Base-by-base conservation (phyloP, 306 rosid species). In the Urtica urens region DNA sequence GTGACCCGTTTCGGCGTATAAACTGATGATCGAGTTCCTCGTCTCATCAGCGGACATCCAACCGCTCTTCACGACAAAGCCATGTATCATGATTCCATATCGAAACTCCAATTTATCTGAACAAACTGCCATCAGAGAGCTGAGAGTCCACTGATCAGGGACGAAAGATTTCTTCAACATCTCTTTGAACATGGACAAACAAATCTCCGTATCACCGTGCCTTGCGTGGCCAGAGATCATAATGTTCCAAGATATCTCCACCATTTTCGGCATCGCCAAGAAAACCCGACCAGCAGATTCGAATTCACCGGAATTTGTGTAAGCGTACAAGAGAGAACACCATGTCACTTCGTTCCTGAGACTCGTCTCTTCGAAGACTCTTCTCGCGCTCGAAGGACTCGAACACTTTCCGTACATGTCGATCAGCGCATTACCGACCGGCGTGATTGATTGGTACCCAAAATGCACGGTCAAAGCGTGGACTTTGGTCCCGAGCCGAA, bases 371-470 rank as follows among this genome's bases (percentile, higher is more conserved):
- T 76, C 64, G 69, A 78, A 81, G 53, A 74, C 88, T 67, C 63
- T 72, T 16, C 60, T 59, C n/a, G 88, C 87, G 62, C 68, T 55
- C 27, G 23, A 60, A 41, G 88, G 75, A 40, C 27, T 38, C 59
- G 55, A 47, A 67, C 88, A 86, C 68, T 86, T 86, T 7, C 88
- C 95, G 37, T 81, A 86, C 93, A 81, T 74, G 58, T 86, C 83
- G 31, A 81, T 33, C 1, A 86, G 74, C 5, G 86, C 72, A 41
- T 81, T 86, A 31, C 64, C 23, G 1, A 86, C 76, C 0, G 86
- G 86, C 63, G 76, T 71, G 55, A 46, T 73, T 38, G 66, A 59
- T 49, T 3, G 63, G 72, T 62, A 76, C 46, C 93, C 95, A 13
- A 72, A 73, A 33, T 67, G 58, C 27, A 71, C 23, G 42, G 72